Evolutionary conservation across 768 basidiomycete species (phyloP), one percentile per base, ranked within the genome.

Genomic region (Suillus ampliporus): DNA sequence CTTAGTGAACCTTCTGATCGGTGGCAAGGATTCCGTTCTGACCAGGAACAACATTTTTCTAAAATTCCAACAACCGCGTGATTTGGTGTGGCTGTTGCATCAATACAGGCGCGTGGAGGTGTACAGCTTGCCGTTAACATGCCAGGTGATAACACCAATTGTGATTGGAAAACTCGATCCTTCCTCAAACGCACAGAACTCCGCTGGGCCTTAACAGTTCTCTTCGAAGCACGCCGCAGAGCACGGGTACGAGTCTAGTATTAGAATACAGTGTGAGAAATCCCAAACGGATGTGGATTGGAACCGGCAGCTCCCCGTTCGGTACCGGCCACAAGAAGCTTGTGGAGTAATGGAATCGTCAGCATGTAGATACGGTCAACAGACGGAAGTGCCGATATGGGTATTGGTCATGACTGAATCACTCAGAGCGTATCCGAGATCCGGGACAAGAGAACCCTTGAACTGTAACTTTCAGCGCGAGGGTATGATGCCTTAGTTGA

Each of bases 101-200:
- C 64, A 68, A 41, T 68, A 66, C 10, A 50, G 43, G 28, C 52
- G 43, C 69, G 57, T 78, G 78, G 77, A 78, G 72, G 14, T 74
- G 77, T 11, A 76, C 71, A 5, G 8, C 65, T 79, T 26, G 75
- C 78, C 5, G 68, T 72, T 17, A 74, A 77, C 63, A 61, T 56
- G 17, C 51, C 38, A 11, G 43, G 23, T 13, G 21, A 56, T 10
- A 34, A 69, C n/a, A 14, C 75, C 75, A 1, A 77, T 75, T 4
- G 74, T 75, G 40, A 78, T 75, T 64, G 77, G 78, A 38, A 78
- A 79, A 61, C 73, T 77, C 61, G 76, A 44, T 37, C 63, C 78
- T 17, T 78, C 78, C 23, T 75, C 75, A 7, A 79, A 79, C 65
- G 72, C 74, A 17, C 65, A 68, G 9, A 72, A 75, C 59, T 73